Base-by-base conservation (phyloP, 495 filamentous ascomycete species). In the Podospora pseudopauciseta region DNA sequence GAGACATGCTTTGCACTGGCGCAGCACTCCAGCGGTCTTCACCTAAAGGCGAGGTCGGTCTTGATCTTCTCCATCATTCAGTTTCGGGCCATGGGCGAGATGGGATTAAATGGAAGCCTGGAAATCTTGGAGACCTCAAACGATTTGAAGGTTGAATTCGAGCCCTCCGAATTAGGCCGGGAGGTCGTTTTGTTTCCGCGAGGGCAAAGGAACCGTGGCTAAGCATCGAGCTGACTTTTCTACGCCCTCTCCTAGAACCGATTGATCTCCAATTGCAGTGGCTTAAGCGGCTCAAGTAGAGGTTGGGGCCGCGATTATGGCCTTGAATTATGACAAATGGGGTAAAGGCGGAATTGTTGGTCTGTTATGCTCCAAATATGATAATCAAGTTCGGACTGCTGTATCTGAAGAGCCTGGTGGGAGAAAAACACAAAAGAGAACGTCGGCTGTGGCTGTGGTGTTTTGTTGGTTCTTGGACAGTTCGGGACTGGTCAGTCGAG, bases 141-240 rank as follows among this genome's bases (percentile, higher is more conserved):
- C 39, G 39, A 49, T 49, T 49, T 49, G 39, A 16, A 49, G 39
- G 9, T 49, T 5, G 39, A 49, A 49, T 49, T 49, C 39, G 9
- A 49, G 39, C 39, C 39, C 39, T 49, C 39, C 39, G 2, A 13
- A 49, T 18, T 5, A 13, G 39, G 9, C 39, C 39, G 39, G 39
- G 2, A 18, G 39, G 39, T 49, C 39, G 15, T 9, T 49, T 16
- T 49, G 39, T 49, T 49, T 49, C 39, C 39, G 13, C 39, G 39
- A 49, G 13, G 62, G 27, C 34, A 44, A 56, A 67, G 44, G 59
- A 60, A 56, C 20, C 27, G 39, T 49, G 57, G 65, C 65, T 62
- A 44, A 67, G 65, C 59, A 20, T 55, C 30, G 39, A 67, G 65
- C 65, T 67, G 59, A 67, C 39, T 32, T 7, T n/a, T 55, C 5